These are phyloP conservation scores for Monascus purpureus DNA, from an alignment of 495 filamentous ascomycete genomes.

Conservation along the genomic window DNA sequence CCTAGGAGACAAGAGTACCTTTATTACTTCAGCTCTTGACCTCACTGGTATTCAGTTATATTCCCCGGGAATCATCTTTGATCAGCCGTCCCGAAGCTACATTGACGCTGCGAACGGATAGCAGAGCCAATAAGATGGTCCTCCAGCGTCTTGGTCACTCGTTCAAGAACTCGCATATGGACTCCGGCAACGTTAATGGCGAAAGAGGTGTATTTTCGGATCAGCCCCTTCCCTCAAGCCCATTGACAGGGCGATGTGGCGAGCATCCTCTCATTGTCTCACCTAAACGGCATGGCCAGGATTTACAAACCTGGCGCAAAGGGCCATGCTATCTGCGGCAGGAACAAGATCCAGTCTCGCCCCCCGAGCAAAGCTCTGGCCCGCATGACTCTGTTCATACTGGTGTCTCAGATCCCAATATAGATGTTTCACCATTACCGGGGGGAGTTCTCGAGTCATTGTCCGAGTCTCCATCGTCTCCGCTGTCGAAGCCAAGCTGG, in stretches of 20 bases:
- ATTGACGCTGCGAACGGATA: slow-evolving; percentile 32
- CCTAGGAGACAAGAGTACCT: slow-evolving; percentile 2
- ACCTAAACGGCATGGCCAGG: slow-evolving; percentile 19
- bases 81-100: too few relatives aligned
- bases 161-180: slow-evolving; percentile 37
- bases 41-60: too few relatives aligned
- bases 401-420: slow-evolving; percentile 21
- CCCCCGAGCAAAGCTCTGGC: slow-evolving; percentile 16
- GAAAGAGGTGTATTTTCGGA: slow-evolving; percentile 31
- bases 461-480: slow-evolving; percentile 26
- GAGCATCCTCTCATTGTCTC: slow-evolving; percentile 26
- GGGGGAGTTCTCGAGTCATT: slow-evolving; percentile 8
- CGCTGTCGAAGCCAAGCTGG: slow-evolving; percentile 27
- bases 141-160: slow-evolving; percentile 35
- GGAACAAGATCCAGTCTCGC: slow-evolving; percentile 12
- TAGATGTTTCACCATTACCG: slow-evolving; percentile 20
- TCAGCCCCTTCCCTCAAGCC: slow-evolving; percentile 28
- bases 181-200: slow-evolving; percentile 23
- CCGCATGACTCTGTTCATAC: slow-evolving; percentile 29
- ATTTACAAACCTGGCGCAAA: slow-evolving; percentile 26
- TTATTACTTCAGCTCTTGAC: slow-evolving; percentile 6
- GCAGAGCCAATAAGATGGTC: slow-evolving; percentile 30
- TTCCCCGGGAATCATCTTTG: too few relatives aligned
- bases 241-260: slow-evolving; percentile 32
- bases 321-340: slow-evolving; percentile 26